Evolutionary conservation across 352 stramenopile species (phyloP), one percentile per base, ranked within the genome.

Genomic region (Phytophthora sojae): DNA sequence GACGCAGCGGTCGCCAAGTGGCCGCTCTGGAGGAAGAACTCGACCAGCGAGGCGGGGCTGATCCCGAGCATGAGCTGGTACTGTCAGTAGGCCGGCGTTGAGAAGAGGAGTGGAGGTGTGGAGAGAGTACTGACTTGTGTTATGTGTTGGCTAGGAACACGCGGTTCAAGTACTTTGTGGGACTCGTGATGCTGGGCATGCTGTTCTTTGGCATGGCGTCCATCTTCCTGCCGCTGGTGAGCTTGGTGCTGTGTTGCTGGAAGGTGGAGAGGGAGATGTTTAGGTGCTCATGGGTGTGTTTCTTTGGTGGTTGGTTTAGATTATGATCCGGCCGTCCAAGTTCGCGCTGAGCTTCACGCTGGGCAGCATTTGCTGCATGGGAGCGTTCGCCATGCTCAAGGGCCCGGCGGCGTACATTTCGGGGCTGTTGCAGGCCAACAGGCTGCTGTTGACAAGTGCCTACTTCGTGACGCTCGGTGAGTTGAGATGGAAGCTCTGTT

Each of bases 161-260:
- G 35, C 80, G 88, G 9, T 95, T 94, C 67, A 93, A 93, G 61
- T 90, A 90, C 59, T 95, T 95, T 86, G 85, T 95, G 11, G 81
- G 67, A 3, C 79, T 95, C 61, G 69, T 79, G 4, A 76, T 95
- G 56, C 84, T 94, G 52, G 80, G 80, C 0, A 71, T 90, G 45
- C 59, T 95, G 68, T 95, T 95, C 73, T 93, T 95, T 49, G 87
- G 85, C 74, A 94, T 95, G 86, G 83, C 86, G 42, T 91, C 82
- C 0, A 77, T 94, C 57, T 94, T 95, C 65, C 60, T 95, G 15
- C 88, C 85, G 9, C 69, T 95, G 50, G 80, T 89, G 21, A 67
- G 17, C 9, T 1, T 15, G 3, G 5, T 47, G 15, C 8, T 19
- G 57, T 45, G 21, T n/a, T 37, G 21, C 21, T 14, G 30, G 17